phyloP scores from a whole-genome alignment of 2,329 filamentous ascomycete genomes.

The Leptodontidium sp. region DNA sequence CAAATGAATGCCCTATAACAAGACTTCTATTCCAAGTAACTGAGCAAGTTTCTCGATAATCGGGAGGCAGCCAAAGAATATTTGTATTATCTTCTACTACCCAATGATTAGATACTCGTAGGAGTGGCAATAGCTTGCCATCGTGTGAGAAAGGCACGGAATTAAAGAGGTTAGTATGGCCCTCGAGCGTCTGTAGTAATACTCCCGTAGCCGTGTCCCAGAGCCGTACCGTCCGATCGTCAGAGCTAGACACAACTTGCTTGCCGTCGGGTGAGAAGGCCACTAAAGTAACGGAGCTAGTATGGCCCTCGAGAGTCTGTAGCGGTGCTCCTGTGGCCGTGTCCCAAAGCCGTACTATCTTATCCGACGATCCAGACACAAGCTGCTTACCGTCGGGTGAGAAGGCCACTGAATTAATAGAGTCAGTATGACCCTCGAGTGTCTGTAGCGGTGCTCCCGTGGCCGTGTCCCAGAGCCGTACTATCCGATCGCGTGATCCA shows the following conservation, averaged over 20 bases:
- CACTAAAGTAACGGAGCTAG: neutral
- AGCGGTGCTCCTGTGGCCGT: neutral
- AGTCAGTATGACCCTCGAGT: neutral
- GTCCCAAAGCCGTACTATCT: neutral
- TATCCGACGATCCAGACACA: neutral
- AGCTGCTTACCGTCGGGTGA: neutral
- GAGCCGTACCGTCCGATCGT: too few species aligned
- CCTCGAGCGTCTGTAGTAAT: constrained; percentile 15
- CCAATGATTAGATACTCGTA: neutral
- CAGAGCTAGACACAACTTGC: too few species aligned
- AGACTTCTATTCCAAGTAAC: neutral
- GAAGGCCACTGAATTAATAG: neutral
- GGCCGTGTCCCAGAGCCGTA: neutral
- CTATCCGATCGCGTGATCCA: neutral
- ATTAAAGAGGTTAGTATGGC: constrained; percentile 2
- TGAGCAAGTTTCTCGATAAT: neutral
- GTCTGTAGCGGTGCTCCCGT: neutral
- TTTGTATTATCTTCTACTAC: neutral
- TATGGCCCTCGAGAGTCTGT: neutral
- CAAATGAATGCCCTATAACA: neutral
- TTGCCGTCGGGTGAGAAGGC: neutral
- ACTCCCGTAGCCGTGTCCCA: neutral
- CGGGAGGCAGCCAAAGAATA: neutral
- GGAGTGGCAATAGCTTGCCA: neutral
- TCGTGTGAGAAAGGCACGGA: constrained; percentile 20